phyloP scores from a whole-genome alignment of 2,329 filamentous ascomycete species.

The Cercospora sojina region DNA sequence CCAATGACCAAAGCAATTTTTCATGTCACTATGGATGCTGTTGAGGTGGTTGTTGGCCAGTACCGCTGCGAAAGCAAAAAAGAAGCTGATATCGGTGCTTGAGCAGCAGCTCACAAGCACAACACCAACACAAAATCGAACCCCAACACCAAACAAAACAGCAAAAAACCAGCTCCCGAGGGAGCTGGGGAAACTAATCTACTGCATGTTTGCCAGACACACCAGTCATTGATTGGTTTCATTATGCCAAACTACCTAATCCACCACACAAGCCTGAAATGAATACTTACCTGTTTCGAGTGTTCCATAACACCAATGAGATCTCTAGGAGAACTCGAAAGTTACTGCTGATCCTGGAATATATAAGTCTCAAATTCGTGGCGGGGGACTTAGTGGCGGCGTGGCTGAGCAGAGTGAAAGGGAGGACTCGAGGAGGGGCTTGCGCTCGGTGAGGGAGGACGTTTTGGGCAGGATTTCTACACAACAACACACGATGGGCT shows the following conservation, averaged over 20 bases:
- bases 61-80: background rate
- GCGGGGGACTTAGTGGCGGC: background rate
- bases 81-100: too few species aligned
- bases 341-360: background rate
- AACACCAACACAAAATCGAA: background rate
- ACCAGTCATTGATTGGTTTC: background rate
- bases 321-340: background rate
- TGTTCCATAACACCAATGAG: background rate
- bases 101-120: too few species aligned
- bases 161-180: background rate
- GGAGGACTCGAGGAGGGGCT: background rate
- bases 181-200: background rate
- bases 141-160: background rate
- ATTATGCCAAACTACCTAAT: background rate
- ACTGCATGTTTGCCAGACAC: background rate
- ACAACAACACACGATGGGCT: background rate
- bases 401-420: background rate
- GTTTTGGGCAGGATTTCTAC: background rate
- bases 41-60: background rate
- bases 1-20: background rate
- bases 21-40: background rate
- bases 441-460: background rate
- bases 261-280: background rate
- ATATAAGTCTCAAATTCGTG: background rate
- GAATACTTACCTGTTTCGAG: background rate